Percentiles rank a stretch among this genome's conserved stretches.
phyloP scores from a whole-genome alignment of 2,329 filamentous ascomycete species.

The Coniochaeta sp. region DNA sequence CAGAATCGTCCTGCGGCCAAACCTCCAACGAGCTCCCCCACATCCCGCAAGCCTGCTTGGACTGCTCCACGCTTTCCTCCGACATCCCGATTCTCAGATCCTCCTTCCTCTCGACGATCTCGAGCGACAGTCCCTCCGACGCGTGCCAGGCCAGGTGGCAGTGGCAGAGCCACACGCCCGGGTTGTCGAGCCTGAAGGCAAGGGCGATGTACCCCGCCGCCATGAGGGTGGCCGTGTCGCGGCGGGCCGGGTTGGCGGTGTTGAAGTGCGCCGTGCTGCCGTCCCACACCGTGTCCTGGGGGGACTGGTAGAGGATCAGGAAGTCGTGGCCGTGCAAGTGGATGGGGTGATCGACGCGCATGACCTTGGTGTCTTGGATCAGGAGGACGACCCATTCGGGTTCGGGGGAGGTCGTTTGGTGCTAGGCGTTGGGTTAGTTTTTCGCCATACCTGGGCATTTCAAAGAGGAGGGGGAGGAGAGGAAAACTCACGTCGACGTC shows the following conservation, averaged over 20 bases:
- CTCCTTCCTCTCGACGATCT: too few relatives aligned
- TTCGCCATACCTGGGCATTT: background rate
- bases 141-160: conserved; percentile 77
- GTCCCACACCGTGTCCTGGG: conserved; percentile 46
- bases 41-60: too few relatives aligned
- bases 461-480: background rate
- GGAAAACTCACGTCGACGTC: too few relatives aligned
- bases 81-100: too few relatives aligned
- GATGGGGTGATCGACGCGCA: conserved; percentile 55
- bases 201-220: conserved; percentile 61
- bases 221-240: conserved; percentile 60
- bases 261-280: conserved; percentile 23
- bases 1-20: too few relatives aligned
- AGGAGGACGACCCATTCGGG: conserved; percentile 8
- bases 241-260: conserved; percentile 49
- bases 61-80: too few relatives aligned
- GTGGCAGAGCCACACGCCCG: conserved; percentile 61
- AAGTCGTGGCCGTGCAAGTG: conserved; percentile 72
- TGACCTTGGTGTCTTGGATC: background rate
- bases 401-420: background rate
- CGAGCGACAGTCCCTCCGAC: conserved; percentile 2
- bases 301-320: conserved; percentile 55
- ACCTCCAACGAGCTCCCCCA: too few relatives aligned
- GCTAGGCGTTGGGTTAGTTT: background rate
- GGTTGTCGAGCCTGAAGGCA: conserved; percentile 58